These are phyloP conservation scores for Candida taoyuanica DNA, from an alignment of 805 yeast species.

Conservation along the genomic window DNA sequence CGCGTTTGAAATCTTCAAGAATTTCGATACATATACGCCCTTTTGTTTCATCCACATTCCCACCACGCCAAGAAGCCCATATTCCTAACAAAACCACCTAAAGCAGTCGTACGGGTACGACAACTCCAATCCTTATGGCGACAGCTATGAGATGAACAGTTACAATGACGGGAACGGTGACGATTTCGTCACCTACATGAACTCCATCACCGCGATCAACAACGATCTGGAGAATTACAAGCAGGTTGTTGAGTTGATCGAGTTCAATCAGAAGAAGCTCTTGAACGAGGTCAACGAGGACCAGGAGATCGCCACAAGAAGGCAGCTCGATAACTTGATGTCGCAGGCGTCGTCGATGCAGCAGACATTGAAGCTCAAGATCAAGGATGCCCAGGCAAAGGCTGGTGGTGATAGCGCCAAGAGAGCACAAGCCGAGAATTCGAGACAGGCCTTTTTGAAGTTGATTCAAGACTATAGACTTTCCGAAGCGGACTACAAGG, in stretches of 20 bases:
- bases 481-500: constrained; percentile 82
- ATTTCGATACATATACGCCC: too few relatives aligned
- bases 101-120: constrained; percentile 22
- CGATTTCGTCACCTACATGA: constrained; percentile 64
- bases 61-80: too few relatives aligned
- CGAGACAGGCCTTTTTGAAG: constrained; percentile 78
- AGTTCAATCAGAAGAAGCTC: constrained; percentile 63
- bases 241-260: constrained; percentile 62
- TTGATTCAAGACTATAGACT: constrained; percentile 83
- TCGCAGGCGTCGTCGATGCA: constrained; percentile 79
- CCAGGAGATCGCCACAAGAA: constrained; percentile 62
- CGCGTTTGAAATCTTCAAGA: not conserved
- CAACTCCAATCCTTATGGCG: constrained; percentile 25
- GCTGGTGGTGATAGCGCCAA: constrained; percentile 74
- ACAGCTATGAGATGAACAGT: constrained; percentile 21
- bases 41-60: constrained; percentile 4
- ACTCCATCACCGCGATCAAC: constrained; percentile 63
- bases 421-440: constrained; percentile 85
- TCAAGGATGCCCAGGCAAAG: constrained; percentile 69
- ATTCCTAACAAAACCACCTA: constrained; percentile 3
- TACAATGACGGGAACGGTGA: constrained; percentile 30
- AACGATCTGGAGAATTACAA: constrained; percentile 66
- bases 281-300: constrained; percentile 70
- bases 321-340: constrained; percentile 71
- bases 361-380: constrained; percentile 64